Evolutionary conservation across 192 early-diverging fungal species (phyloP).

Genomic region (Jimgerdemannia lactiflua): DNA sequence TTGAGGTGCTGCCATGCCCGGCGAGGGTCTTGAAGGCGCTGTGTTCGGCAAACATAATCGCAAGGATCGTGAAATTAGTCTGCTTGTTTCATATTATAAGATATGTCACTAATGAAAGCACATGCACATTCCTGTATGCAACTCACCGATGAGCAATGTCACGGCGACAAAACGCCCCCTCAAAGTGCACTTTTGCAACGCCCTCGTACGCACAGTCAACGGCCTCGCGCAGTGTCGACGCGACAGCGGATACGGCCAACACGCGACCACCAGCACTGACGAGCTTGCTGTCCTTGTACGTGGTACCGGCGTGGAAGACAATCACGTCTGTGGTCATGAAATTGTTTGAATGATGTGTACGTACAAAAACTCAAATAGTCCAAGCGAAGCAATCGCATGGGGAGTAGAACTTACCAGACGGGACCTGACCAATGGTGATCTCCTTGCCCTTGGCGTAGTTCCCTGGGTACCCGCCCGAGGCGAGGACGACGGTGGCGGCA

Average conservation of each 20-base stretch:
- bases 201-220: constrained; percentile 75
- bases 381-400: neutral
- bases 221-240: constrained; percentile 68
- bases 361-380: constrained; percentile 1
- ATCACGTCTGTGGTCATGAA: constrained; percentile 33
- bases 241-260: constrained; percentile 86
- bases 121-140: neutral
- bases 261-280: constrained; percentile 95
- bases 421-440: constrained; percentile 58
- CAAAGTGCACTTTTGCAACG: constrained; percentile 72
- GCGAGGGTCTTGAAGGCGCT: constrained; percentile 43
- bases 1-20: constrained; percentile 38
- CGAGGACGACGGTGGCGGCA: constrained; percentile 91
- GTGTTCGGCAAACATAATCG: neutral
- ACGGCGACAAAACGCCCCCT: constrained; percentile 82
- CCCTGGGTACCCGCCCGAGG: constrained; percentile 93
- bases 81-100: neutral
- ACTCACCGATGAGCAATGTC: constrained; percentile 83
- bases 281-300: constrained; percentile 50
- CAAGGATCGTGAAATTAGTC: neutral
- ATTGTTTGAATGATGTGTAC: neutral
- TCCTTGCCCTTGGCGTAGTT: constrained; percentile 76
- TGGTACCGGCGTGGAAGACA: constrained; percentile 96
- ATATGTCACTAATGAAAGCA: neutral
- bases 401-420: constrained; percentile 29